Evolutionary conservation across 345 rosid species (phyloP), one percentile per base, ranked within the genome.

Genomic region (Nephelium lappaceum): DNA sequence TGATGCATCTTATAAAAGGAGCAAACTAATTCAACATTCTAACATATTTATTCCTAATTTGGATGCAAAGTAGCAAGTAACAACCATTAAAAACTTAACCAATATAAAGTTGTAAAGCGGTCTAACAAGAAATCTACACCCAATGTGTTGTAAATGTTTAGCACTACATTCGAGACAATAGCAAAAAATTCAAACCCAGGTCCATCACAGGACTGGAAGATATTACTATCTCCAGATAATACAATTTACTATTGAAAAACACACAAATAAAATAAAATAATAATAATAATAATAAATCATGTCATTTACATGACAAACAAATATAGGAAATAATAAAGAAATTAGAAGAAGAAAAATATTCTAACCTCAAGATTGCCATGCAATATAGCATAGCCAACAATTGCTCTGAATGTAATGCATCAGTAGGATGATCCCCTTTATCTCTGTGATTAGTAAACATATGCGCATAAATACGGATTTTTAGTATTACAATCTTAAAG

Each of bases 311-410:
- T 27, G 31, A 27, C 31, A 27, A 6, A 68, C 19, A 57, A 71
- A 71, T 36, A 23, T 11, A 23, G 19, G 27, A 18, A 65, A 74
- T 3, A n/a, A 67, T 38, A 7, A 18, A 10, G n/a, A 74, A 16
- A 38, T 43, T 25, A 65, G 53, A 70, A 8, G 68, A 10, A 45
- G 47, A n/a, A 4, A 60, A 42, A 60, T 72, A 43, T 47, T 55
- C 64, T 82, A 68, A 94, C 99, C 98, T 97, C 86, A 93, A 83
- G 83, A 93, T 88, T 47, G 94, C 90, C 97, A 93, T 93, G 45
- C 93, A 85, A 74, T 93, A 93, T 51, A 94, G 83, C 94, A 91
- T 93, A 10, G 90, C 89, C 67, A 94, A 83, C 85, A 94, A 84
- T 82, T 91, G 93, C 76, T 94, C 97, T 3, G 95, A 91, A 76